Conservation (phyloP, 1,284 basidiomycete genomes). For the Coniferiporia sulphurascens region DNA sequence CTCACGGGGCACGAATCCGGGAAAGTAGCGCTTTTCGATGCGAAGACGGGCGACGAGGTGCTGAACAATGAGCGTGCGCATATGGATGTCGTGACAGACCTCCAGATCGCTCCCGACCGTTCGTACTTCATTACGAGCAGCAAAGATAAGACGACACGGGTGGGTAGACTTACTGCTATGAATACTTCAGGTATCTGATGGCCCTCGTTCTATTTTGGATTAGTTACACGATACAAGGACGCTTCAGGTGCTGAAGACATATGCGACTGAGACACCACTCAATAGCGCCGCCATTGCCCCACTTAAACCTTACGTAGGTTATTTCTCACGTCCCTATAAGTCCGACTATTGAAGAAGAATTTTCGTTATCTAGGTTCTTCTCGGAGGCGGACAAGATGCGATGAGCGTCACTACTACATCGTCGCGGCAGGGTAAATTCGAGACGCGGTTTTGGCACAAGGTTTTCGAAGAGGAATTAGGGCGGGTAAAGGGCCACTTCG, state of each 20-base stretch:
- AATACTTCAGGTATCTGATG: not conserved
- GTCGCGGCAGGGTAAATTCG: slow-evolving; percentile 92
- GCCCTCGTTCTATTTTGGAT: slow-evolving; percentile 3
- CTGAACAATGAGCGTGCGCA: slow-evolving; percentile 81
- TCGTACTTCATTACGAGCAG: slow-evolving; percentile 95
- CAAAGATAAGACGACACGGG: slow-evolving; percentile 95
- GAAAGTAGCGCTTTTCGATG: slow-evolving; percentile 87
- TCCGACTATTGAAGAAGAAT: not conserved
- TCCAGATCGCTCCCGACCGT: slow-evolving; percentile 87
- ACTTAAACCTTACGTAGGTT: slow-evolving; percentile 73
- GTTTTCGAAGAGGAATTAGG: slow-evolving; percentile 98
- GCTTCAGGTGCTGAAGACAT: slow-evolving; percentile 91
- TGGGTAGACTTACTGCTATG: slow-evolving; percentile 35
- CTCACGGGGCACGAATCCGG: slow-evolving; percentile 96
- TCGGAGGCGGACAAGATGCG: slow-evolving; percentile 97
- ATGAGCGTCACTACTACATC: slow-evolving; percentile 98
- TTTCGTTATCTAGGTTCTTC: slow-evolving; percentile 53
- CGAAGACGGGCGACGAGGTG: slow-evolving; percentile 84
- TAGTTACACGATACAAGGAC: slow-evolving; percentile 90
- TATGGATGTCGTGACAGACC: slow-evolving; percentile 81
- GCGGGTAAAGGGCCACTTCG: slow-evolving; percentile 94
- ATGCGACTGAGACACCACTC: slow-evolving; percentile 88
- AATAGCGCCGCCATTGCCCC: slow-evolving; percentile 92
- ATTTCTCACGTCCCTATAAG: slow-evolving; percentile 12
- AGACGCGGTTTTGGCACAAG: slow-evolving; percentile 98